Evolutionary conservation across 2,329 filamentous ascomycete species (phyloP).

Genomic region (Hymenotorrendiella dingleyae): DNA sequence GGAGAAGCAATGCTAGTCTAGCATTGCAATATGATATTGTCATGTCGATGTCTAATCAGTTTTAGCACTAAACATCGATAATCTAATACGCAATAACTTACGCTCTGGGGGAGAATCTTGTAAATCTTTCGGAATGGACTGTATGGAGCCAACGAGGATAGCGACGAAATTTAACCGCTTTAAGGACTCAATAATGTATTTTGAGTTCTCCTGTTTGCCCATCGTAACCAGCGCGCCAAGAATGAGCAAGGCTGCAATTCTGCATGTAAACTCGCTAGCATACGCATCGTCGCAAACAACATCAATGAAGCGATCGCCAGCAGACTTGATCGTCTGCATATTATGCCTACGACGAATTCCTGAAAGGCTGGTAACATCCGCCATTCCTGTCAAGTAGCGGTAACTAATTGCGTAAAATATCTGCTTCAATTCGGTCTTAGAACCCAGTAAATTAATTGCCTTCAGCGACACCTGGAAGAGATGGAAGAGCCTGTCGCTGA

Average conservation of each 20-base stretch:
- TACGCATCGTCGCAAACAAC: constrained; percentile 91
- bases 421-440: constrained; percentile 67
- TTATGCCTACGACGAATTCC: constrained; percentile 43
- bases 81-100: constrained; percentile 32
- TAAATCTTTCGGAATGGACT: constrained; percentile 69
- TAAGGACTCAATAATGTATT: constrained; percentile 71
- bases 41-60: constrained; percentile 31
- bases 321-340: constrained; percentile 67
- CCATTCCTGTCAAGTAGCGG: constrained; percentile 70
- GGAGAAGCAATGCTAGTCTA: constrained; percentile 74
- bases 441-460: constrained; percentile 69
- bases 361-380: constrained; percentile 45
- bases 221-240: constrained; percentile 71
- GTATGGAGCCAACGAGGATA: constrained; percentile 82
- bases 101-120: constrained; percentile 50
- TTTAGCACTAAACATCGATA: constrained; percentile 9
- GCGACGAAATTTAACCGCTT: constrained; percentile 86
- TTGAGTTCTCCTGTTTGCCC: constrained; percentile 64
- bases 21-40: constrained; percentile 52
- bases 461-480: constrained; percentile 83
- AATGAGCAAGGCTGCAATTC: constrained; percentile 81
- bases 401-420: constrained; percentile 90
- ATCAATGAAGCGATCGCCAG: constrained; percentile 77
- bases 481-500: constrained; percentile 85
- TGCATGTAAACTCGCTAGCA: constrained; percentile 72